A percentile compares a stretch with the other conserved stretches of the same genome.
These are phyloP conservation scores for Lagerstroemia speciosa DNA, from an alignment of 345 rosid genomes.

Conservation along the genomic window DNA sequence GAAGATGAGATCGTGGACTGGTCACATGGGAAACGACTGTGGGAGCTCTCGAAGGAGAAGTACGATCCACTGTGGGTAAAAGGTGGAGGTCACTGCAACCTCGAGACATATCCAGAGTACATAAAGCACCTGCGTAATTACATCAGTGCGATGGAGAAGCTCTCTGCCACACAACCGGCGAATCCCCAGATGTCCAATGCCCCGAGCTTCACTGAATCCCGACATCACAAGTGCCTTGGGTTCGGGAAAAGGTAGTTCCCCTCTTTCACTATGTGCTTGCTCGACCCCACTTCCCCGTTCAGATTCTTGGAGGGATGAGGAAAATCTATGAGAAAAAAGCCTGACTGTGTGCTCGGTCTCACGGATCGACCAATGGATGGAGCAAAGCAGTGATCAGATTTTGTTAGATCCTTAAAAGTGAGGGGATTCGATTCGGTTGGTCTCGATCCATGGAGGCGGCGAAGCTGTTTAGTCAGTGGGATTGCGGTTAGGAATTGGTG, in stretches of 20 bases:
- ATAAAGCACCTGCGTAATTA: slow-evolving; percentile 77
- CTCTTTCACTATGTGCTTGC: slow-evolving; percentile 3
- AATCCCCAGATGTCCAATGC: slow-evolving; percentile 32
- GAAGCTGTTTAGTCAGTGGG: neutral
- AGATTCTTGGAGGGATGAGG: neutral
- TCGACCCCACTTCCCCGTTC: neutral
- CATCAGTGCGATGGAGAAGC: slow-evolving; percentile 85
- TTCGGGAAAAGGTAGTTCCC: slow-evolving; percentile 37
- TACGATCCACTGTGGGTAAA: slow-evolving; percentile 93
- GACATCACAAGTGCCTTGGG: slow-evolving; percentile 63
- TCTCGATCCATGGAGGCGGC: neutral
- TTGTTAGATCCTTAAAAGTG: neutral
- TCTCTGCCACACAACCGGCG: slow-evolving; percentile 44
- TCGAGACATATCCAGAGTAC: slow-evolving; percentile 88
- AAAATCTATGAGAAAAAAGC: neutral
- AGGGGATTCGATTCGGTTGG: neutral
- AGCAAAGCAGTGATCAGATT: neutral
- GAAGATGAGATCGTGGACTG: slow-evolving; percentile 79
- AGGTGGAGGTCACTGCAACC: slow-evolving; percentile 98
- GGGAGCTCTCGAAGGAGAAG: slow-evolving; percentile 90
- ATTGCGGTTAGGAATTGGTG: neutral
- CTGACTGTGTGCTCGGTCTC: neutral
- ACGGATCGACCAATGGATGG: neutral
- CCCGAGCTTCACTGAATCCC: slow-evolving; percentile 51
- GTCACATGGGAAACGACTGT: slow-evolving; percentile 81